Conservation (phyloP, 306 rosid species). For the Biancaea sappan region DNA sequence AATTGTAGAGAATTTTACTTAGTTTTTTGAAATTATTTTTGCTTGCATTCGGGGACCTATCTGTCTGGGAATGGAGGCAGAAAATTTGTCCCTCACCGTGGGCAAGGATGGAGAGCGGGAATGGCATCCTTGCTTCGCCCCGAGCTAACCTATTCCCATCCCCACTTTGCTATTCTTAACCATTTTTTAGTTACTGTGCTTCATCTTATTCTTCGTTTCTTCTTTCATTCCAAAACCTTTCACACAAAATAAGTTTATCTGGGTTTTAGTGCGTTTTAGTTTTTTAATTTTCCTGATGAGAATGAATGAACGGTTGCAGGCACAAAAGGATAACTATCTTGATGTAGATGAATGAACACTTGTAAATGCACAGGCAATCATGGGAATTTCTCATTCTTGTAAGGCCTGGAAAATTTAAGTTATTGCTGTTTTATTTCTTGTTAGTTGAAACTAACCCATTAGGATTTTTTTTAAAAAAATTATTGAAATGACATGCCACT, state of each 20-base stretch:
- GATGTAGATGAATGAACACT: constrained; percentile 10
- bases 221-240: not conserved
- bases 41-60: not conserved
- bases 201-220: not conserved
- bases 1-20: not conserved
- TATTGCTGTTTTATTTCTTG: not conserved
- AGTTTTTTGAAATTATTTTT: not conserved
- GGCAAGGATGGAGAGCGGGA: too few relatives aligned
- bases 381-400: not conserved
- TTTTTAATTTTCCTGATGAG: not conserved
- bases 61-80: not conserved
- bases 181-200: not conserved
- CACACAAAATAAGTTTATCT: not conserved
- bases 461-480: not conserved
- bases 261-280: not conserved
- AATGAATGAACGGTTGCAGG: not conserved
- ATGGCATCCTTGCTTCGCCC: too few relatives aligned
- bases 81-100: not conserved
- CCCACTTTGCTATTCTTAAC: not conserved
- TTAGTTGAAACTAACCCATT: not conserved
- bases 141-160: not conserved
- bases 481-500: not conserved
- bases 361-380: not conserved
- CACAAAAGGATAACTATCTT: not conserved
- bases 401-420: constrained; percentile 4